Conservation (phyloP, 257 asterid genomes). For the Solanum pinnatisectum region DNA sequence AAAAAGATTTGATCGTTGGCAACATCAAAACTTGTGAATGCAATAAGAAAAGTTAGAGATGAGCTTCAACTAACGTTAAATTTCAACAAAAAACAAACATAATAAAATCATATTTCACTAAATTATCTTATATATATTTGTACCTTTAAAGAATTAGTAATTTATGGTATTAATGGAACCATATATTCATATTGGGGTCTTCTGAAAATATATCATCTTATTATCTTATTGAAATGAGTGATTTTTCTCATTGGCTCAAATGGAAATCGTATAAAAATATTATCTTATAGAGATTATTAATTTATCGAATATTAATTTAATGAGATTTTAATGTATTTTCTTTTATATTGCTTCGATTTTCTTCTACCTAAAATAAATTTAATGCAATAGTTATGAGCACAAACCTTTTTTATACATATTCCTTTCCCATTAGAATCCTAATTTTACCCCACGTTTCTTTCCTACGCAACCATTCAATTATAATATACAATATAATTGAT, state of each 20-base stretch:
- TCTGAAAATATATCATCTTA: too few relatives aligned
- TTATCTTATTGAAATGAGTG: too few relatives aligned
- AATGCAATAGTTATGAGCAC: neutral
- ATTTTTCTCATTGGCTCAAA: neutral
- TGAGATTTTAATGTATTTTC: neutral
- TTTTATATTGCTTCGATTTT: neutral
- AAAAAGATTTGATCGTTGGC: neutral
- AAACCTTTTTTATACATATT: neutral
- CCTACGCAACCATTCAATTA: neutral
- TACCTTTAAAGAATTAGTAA: too few relatives aligned
- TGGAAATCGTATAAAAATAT: too few relatives aligned
- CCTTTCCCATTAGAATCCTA: neutral
- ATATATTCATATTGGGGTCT: neutral
- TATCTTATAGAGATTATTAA: too few relatives aligned
- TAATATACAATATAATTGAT: neutral
- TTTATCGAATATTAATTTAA: too few relatives aligned
- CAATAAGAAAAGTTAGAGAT: neutral
- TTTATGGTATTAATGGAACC: neutral
- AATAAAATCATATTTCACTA: neutral
- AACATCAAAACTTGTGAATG: neutral
- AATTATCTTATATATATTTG: too few relatives aligned
- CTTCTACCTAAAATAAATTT: neutral
- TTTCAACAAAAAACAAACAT: neutral
- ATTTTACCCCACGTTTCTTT: neutral
- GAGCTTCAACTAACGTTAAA: neutral